A percentile compares a stretch with the other conserved stretches of the same genome.
Conservation (phyloP, 345 rosid genomes). For the Litchi chinensis region DNA sequence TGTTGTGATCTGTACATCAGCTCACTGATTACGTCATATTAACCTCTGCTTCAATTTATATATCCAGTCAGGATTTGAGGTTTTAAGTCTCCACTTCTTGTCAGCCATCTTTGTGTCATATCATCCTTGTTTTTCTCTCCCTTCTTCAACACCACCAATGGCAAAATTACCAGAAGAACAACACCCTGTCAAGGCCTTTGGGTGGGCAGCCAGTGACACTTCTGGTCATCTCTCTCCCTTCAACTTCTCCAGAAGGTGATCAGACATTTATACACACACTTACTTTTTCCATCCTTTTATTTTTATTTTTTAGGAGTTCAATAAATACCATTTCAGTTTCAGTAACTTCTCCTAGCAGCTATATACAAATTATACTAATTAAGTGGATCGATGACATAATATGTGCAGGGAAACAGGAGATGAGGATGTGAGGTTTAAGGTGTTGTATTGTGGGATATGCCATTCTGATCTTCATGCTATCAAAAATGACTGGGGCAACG, state of each 20-base stretch:
- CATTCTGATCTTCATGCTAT: conserved; percentile 38
- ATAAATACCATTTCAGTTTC: not conserved
- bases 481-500: conserved; percentile 39
- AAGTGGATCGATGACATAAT: too few relatives aligned
- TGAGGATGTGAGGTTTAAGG: conserved; percentile 38
- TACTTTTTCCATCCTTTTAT: too few relatives aligned
- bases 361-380: too few relatives aligned
- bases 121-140: not conserved
- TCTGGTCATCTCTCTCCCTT: conserved; percentile 45
- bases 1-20: not conserved
- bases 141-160: not conserved
- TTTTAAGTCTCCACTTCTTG: too few relatives aligned
- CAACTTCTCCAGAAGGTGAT: conserved; percentile 44
- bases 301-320: too few relatives aligned
- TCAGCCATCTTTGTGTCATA: not conserved
- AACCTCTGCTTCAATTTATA: not conserved
- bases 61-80: too few relatives aligned
- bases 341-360: too few relatives aligned
- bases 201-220: conserved; percentile 42
- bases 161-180: conserved; percentile 26
- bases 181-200: conserved; percentile 35
- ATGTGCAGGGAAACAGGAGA: conserved; percentile 32
- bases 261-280: not conserved
- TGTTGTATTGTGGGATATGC: conserved; percentile 47
- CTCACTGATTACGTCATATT: not conserved